Evolutionary conservation across 2,329 filamentous ascomycete species (phyloP), one percentile per base, ranked within the genome.

Genomic region (Albophoma yamanashiensis): DNA sequence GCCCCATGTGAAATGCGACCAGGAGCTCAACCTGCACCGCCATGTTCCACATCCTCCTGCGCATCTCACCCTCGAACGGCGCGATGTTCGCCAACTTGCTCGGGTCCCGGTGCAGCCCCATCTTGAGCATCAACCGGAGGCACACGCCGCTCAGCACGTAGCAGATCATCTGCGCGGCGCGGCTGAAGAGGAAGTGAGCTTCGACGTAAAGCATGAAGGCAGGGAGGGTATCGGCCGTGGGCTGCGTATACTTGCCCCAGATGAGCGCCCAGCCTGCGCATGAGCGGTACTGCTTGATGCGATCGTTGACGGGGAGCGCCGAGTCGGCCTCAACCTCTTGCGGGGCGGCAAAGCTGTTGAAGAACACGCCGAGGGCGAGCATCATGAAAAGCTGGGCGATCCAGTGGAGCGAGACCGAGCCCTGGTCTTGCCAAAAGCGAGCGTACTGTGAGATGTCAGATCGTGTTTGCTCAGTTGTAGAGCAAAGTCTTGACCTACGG

Each of bases 1-100:
- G 74, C 2, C 87, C 87, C 62, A 88, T 79, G 67, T 89, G 86
- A 67, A 88, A 88, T 1, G 84, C 82, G 34, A 86, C 83, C 4
- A 89, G 71, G 3, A 86, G 71, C 67, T 89, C 87, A 55, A 88
- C 77, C 67, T 87, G 83, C 34, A 76, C 70, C 3, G 78, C 76
- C 63, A 83, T 74, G 63, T 79, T 78, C 82, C 82, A 84, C 64
- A 80, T 69, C 17, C 80, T 74, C 39, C 79, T 74, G 15, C 79
- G 74, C 77, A 83, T 82, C 70, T 84, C 81, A 7, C 79, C 79
- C 57, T 82, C 75, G 59, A 80, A 83, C 0, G 78, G 71, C 2
- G 78, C 75, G 39, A 84, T 76, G 52, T 75, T 76, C 2, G 79
- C 75, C 62, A 84, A 70, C 64, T 79, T 77, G 64, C 72, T 76